Base-by-base conservation (phyloP, 2,329 filamentous ascomycete species). In the Exophiala oligosperma region DNA sequence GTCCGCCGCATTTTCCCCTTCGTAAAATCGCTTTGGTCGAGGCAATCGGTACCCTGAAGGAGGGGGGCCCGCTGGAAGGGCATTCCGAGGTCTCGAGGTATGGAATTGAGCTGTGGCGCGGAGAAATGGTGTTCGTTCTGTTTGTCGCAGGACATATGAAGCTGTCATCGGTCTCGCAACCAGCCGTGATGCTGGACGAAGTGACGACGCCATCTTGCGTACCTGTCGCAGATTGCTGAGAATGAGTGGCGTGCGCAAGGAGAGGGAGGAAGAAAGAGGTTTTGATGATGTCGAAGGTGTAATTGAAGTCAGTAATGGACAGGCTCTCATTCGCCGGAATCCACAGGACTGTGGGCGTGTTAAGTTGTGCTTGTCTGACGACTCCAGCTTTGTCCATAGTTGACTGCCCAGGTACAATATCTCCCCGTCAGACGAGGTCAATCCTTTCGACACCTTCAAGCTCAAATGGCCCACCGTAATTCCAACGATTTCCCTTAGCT, bases 21-120 rank as follows among this genome's bases (percentile, higher is more conserved):
- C 84, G 67, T 95, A 86, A 91, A 92, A 97, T 78, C 85, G 79
- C 73, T 86, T 83, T 52, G 84, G 87, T 63, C 81, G 83, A 70
- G 86, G 84, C 69, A 92, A 81, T 68, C 94, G 87, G 83, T 96
- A 97, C 65, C 87, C 86, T 67, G 86, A 79, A 57, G 91, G 89
- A 66, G 91, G 91, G 66, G 90, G 86, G 49, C 92, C 91, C 64
- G 83, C 81, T 64, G 91, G 91, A 49, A 90, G 79, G 69, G 83
- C 83, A 72, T 78, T 74, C 69, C 79, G 79, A 65, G 72, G 86
- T 66, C 88, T 85, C 67, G 79, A 82, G 67, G 83, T 84, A 62
- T 83, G 86, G 79, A 88, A 87, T 75, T 80, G 77, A 76, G 80
- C 79, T 73, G 78, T 77, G 67, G 79, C 76, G 76, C 75, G 69